phyloP scores from a whole-genome alignment of 768 basidiomycete genomes.

The Termitomyces sp. region DNA sequence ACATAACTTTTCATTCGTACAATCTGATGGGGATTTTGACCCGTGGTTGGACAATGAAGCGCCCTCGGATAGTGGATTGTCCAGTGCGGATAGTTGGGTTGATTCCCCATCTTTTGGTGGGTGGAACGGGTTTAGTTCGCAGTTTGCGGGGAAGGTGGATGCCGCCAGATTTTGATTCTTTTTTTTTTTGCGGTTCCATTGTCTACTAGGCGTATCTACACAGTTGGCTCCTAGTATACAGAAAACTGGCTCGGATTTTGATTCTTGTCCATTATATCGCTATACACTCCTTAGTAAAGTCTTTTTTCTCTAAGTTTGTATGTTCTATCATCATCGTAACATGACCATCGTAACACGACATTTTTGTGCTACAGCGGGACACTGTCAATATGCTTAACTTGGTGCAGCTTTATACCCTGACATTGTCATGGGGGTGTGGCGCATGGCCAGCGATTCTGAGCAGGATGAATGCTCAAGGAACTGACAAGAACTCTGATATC shows the following conservation, averaged over 20 bases:
- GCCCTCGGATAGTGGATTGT: slow-evolving; percentile 19
- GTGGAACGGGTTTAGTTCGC: slow-evolving; percentile 42
- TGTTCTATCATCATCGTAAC: neutral
- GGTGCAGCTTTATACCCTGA: neutral
- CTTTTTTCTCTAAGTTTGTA: neutral
- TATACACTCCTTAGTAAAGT: neutral
- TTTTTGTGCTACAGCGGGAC: neutral
- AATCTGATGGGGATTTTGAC: slow-evolving; percentile 27
- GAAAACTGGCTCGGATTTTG: too few species aligned
- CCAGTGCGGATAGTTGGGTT: slow-evolving; percentile 21
- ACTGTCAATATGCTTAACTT: neutral
- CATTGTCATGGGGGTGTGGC: neutral
- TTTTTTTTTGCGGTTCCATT: too few species aligned
- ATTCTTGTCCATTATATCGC: neutral
- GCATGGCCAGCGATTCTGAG: neutral
- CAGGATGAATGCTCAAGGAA: too few species aligned
- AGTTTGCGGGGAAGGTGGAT: slow-evolving; percentile 24
- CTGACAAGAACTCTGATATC: too few species aligned
- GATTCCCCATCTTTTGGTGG: slow-evolving; percentile 31
- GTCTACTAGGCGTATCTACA: too few species aligned
- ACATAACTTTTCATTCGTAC: slow-evolving; percentile 15
- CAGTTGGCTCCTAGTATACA: too few species aligned
- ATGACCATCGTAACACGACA: too few species aligned
- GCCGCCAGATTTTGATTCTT: neutral
- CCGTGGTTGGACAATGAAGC: slow-evolving; percentile 29